These are phyloP conservation scores for Ceriops tagal DNA, from an alignment of 345 rosid genomes.

Conservation along the genomic window DNA sequence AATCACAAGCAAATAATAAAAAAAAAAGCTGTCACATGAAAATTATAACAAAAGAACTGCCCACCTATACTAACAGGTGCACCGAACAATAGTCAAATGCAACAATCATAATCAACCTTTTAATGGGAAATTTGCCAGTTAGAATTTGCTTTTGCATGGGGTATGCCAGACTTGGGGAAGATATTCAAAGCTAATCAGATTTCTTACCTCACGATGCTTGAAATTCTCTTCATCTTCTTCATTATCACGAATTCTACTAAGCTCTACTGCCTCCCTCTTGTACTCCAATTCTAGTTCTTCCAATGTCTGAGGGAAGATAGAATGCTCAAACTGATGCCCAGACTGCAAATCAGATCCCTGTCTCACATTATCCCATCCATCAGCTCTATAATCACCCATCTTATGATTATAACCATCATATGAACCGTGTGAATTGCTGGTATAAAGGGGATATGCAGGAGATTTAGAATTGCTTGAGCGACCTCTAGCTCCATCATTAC, in stretches of 20 bases:
- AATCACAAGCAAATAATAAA: no score
- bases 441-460: conserved; percentile 61
- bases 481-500: conserved; percentile 89
- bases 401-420: conserved; percentile 63
- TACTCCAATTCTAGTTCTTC: conserved; percentile 83
- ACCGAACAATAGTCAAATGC: no score
- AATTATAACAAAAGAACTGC: no score
- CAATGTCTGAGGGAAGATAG: conserved; percentile 56
- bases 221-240: conserved; percentile 94
- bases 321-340: conserved; percentile 61
- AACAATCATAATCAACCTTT: no score
- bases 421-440: conserved; percentile 64
- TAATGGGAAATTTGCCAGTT: background rate
- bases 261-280: conserved; percentile 72
- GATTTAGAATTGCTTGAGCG: conserved; percentile 87
- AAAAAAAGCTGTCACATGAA: no score
- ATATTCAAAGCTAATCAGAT: conserved; percentile 8
- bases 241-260: conserved; percentile 68
- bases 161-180: background rate
- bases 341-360: conserved; percentile 58
- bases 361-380: conserved; percentile 76
- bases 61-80: no score
- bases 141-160: background rate
- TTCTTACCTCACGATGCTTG: conserved; percentile 92
- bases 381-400: conserved; percentile 59